Percentiles rank a stretch among this genome's conserved stretches.
Conservation (phyloP, 1,284 basidiomycete genomes). For the Puccinia triticina region DNA sequence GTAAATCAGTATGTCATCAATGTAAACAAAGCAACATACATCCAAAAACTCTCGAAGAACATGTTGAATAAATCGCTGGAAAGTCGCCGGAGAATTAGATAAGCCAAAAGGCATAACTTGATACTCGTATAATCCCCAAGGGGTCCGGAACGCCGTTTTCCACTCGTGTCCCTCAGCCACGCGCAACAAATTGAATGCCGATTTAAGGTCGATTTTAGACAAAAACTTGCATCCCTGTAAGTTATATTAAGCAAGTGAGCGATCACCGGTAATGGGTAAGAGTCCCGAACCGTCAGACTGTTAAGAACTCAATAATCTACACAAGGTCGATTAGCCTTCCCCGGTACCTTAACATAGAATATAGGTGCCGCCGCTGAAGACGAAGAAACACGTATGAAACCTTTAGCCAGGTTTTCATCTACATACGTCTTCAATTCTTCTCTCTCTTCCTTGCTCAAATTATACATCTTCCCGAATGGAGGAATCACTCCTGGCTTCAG, state of each 20-base stretch:
- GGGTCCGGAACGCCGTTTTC: slow-evolving; percentile 62
- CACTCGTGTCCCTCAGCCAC: slow-evolving; percentile 58
- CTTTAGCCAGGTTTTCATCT: no score
- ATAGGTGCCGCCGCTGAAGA: no score
- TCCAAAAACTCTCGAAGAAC: slow-evolving; percentile 34
- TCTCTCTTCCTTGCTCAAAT: no score
- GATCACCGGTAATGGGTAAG: slow-evolving; percentile 33
- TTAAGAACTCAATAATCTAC: slow-evolving; percentile 35
- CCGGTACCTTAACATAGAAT: no score
- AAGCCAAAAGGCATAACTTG: slow-evolving; percentile 63
- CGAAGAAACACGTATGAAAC: no score
- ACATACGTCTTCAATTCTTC: no score
- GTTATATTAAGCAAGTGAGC: slow-evolving; percentile 22
- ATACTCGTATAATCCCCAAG: slow-evolving; percentile 62
- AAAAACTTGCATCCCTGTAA: no score
- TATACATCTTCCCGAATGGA: no score
- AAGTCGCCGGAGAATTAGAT: slow-evolving; percentile 61
- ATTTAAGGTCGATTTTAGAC: no score
- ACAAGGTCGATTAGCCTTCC: no score
- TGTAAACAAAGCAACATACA: no score
- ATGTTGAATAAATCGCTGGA: slow-evolving; percentile 36
- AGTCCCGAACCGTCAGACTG: slow-evolving; percentile 52
- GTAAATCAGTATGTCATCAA: slow-evolving; percentile 31
- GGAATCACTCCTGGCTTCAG: background rate
- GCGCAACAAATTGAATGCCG: no score